These are phyloP conservation scores for Bolboschoenoplectus hybrid DNA, from an alignment of 202 grass and related monocot genomes.

Conservation along the genomic window DNA sequence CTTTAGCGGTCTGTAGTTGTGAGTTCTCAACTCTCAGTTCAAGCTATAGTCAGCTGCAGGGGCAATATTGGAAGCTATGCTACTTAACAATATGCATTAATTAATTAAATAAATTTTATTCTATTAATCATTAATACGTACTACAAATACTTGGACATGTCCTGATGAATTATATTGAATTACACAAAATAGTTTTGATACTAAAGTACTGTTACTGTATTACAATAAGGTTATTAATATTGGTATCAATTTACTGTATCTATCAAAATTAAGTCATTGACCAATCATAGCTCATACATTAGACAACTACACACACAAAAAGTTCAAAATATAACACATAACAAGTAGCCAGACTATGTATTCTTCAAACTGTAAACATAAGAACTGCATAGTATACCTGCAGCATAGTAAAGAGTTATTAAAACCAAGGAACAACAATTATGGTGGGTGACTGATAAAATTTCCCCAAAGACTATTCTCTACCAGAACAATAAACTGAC, in stretches of 20 bases:
- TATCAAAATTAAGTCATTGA: neutral
- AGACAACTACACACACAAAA: neutral
- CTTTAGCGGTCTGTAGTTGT: neutral
- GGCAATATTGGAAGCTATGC: neutral
- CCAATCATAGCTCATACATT: neutral
- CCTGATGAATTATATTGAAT: neutral
- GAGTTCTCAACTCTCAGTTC: neutral
- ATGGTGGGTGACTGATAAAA: neutral
- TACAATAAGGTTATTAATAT: neutral
- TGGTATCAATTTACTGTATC: neutral
- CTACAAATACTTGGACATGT: neutral
- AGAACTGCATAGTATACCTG: neutral
- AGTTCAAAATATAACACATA: neutral
- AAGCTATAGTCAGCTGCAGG: too few species aligned
- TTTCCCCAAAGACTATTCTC: neutral
- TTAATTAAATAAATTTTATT: neutral
- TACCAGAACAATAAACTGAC: neutral
- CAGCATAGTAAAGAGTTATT: neutral
- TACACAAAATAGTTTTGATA: neutral
- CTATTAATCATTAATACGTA: neutral
- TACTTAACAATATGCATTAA: neutral
- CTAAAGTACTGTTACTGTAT: neutral
- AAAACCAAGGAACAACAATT: neutral
- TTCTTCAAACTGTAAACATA: neutral
- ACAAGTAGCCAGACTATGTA: neutral